Evolutionary conservation across 1,284 basidiomycete genomes (phyloP).

Genomic region (Ceratobasidium theobromae): DNA sequence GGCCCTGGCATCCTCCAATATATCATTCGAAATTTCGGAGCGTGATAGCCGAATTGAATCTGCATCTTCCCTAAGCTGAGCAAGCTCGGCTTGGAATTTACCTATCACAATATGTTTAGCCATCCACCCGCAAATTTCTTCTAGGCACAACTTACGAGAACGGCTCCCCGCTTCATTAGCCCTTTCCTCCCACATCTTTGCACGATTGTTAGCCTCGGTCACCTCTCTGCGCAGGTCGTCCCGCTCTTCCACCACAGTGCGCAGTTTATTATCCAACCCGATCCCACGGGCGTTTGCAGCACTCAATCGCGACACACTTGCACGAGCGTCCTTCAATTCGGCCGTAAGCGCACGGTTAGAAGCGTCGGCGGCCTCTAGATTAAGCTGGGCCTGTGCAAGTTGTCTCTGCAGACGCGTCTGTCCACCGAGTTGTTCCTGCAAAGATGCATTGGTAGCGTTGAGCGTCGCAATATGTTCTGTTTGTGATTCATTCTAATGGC

Average conservation of each 20-base stretch:
- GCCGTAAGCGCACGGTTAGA: slow-evolving; percentile 73
- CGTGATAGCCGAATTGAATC: slow-evolving; percentile 67
- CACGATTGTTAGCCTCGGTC: slow-evolving; percentile 69
- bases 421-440: slow-evolving; percentile 14
- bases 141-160: slow-evolving; percentile 46
- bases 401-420: slow-evolving; percentile 51
- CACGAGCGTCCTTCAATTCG: slow-evolving; percentile 77
- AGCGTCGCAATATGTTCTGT: slow-evolving; percentile 32
- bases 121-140: not conserved
- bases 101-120: slow-evolving; percentile 46
- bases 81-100: slow-evolving; percentile 73
- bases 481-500: slow-evolving; percentile 26
- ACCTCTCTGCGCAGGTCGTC: slow-evolving; percentile 87
- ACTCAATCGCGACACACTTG: slow-evolving; percentile 66
- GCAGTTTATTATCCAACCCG: slow-evolving; percentile 69
- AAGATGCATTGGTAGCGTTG: slow-evolving; percentile 28
- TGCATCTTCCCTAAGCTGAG: slow-evolving; percentile 54
- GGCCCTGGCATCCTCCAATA: slow-evolving; percentile 69
- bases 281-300: slow-evolving; percentile 67
- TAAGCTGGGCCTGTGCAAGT: slow-evolving; percentile 76
- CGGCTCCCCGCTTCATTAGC: slow-evolving; percentile 62
- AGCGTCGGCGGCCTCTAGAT: slow-evolving; percentile 78
- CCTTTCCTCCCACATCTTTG: slow-evolving; percentile 68
- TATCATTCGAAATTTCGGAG: slow-evolving; percentile 65
- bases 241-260: slow-evolving; percentile 62